phyloP scores from a whole-genome alignment of 2,329 filamentous ascomycete species.

The Pseudogymnoascus sp. region DNA sequence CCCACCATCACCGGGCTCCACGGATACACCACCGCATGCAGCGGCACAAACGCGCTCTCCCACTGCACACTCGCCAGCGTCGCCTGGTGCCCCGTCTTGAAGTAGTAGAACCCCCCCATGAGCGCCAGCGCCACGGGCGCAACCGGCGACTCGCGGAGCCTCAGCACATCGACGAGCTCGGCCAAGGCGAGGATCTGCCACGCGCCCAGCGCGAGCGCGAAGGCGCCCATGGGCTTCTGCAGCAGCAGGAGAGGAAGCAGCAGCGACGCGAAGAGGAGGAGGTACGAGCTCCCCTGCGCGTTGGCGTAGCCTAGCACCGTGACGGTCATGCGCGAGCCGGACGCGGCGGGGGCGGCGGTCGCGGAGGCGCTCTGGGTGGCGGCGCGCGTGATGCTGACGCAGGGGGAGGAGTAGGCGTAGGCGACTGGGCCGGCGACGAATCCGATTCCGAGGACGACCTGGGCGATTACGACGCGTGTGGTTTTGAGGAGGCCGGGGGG shows the following conservation, averaged over 20 bases:
- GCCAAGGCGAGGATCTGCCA: constrained; percentile 82
- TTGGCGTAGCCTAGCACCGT: constrained; percentile 88
- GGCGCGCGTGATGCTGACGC: constrained; percentile 56
- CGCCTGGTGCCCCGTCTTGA: constrained; percentile 96
- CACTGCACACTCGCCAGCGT: constrained; percentile 83
- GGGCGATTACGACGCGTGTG: constrained; percentile 67
- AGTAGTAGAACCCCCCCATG: constrained; percentile 90
- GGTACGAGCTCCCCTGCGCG: constrained; percentile 82
- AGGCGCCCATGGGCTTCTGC: constrained; percentile 90
- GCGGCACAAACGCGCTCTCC: constrained; percentile 88
- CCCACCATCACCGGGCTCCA: constrained; percentile 76
- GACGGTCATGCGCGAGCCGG: constrained; percentile 42
- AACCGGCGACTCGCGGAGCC: constrained; percentile 58
- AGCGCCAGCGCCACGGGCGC: constrained; percentile 77
- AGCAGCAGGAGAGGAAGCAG: constrained; percentile 68
- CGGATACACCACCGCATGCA: constrained; percentile 75
- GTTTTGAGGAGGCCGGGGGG: constrained; percentile 59
- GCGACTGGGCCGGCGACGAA: constrained; percentile 77
- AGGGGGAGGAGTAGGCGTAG: constrained; percentile 78
- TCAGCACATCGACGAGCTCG: constrained; percentile 54
- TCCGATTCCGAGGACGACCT: constrained; percentile 69
- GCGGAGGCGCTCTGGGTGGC: constrained; percentile 17
- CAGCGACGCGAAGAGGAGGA: constrained; percentile 73
- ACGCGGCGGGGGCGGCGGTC: constrained; percentile 21
- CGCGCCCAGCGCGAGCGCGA: constrained; percentile 69